Percentiles rank a stretch among this genome's conserved stretches.
phyloP scores from a whole-genome alignment of 2,329 filamentous ascomycete genomes.

The Aspergillus tanneri region DNA sequence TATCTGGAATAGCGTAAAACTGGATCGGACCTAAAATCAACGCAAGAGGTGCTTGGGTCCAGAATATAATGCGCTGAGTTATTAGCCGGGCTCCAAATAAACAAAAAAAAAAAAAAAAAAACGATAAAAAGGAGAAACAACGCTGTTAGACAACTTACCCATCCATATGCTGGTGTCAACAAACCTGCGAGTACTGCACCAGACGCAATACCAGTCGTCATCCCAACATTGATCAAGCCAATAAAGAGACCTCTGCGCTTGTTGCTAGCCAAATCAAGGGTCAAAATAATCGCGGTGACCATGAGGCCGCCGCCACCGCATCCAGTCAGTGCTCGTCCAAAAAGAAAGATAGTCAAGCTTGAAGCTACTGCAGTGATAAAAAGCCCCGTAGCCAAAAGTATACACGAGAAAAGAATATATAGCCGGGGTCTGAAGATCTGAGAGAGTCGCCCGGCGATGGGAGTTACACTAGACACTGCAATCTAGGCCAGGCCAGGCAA shows the following conservation, averaged over 20 bases:
- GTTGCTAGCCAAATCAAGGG: constrained; percentile 69
- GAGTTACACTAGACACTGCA: constrained; percentile 58
- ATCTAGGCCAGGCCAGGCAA: constrained; percentile 47
- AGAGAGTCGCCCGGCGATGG: constrained; percentile 69
- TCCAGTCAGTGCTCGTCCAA: constrained; percentile 67
- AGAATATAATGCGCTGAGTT: constrained; percentile 67
- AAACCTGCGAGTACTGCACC: constrained; percentile 70
- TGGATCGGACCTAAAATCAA: constrained; percentile 62
- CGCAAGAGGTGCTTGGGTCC: constrained; percentile 65
- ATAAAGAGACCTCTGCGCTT: constrained; percentile 70
- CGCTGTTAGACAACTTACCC: constrained; percentile 54
- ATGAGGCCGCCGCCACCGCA: constrained; percentile 70
- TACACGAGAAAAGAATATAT: constrained; percentile 63
- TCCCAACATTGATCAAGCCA: constrained; percentile 70
- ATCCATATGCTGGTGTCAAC: constrained; percentile 63
- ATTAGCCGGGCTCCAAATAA: not conserved
- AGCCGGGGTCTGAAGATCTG: constrained; percentile 69
- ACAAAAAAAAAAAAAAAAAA: not conserved
- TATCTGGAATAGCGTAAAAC: constrained; percentile 63
- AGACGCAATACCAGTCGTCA: constrained; percentile 68
- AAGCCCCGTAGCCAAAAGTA: constrained; percentile 61
- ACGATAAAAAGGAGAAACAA: not conserved
- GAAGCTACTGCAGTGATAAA: constrained; percentile 63
- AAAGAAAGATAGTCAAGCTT: constrained; percentile 62
- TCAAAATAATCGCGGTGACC: constrained; percentile 70